Percentiles rank a stretch among this genome's conserved stretches.
Evolutionary conservation across 2,329 filamentous ascomycete genomes (phyloP).

Genomic region (Aspergillus sp.): DNA sequence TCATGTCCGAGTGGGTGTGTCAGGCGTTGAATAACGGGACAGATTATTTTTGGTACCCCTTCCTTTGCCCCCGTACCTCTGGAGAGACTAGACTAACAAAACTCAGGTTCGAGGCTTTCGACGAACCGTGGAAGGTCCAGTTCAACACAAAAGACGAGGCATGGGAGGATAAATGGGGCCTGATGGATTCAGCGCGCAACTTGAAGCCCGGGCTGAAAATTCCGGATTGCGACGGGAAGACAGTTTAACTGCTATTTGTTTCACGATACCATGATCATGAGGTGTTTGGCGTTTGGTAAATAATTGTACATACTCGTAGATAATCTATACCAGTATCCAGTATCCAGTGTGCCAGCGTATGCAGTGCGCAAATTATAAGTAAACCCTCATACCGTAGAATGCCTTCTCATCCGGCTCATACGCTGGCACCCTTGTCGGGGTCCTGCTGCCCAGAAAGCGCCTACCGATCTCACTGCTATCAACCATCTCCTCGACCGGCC

Average conservation of each 20-base stretch:
- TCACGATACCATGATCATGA: conserved; percentile 2
- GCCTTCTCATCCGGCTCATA: conserved; percentile 28
- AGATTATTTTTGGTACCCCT: conserved; percentile 76
- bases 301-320: too few relatives aligned
- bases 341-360: not conserved
- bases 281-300: too few relatives aligned
- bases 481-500: conserved; percentile 31
- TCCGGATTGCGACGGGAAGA: conserved; percentile 75
- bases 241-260: conserved; percentile 23
- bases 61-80: conserved; percentile 2
- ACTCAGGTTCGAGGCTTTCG: conserved; percentile 76
- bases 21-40: conserved; percentile 70
- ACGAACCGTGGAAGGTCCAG: conserved; percentile 84
- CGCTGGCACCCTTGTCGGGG: conserved; percentile 19
- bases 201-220: conserved; percentile 78
- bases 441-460: conserved; percentile 10
- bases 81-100: conserved; percentile 8
- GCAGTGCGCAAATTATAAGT: conserved; percentile 8
- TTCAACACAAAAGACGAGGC: conserved; percentile 61
- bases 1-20: conserved; percentile 82
- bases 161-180: conserved; percentile 94
- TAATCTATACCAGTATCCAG: not conserved
- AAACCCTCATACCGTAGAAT: conserved; percentile 32
- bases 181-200: conserved; percentile 77
- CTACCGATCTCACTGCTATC: conserved; percentile 10